Base-by-base conservation (phyloP, 768 basidiomycete species). In the Suillus lakei region DNA sequence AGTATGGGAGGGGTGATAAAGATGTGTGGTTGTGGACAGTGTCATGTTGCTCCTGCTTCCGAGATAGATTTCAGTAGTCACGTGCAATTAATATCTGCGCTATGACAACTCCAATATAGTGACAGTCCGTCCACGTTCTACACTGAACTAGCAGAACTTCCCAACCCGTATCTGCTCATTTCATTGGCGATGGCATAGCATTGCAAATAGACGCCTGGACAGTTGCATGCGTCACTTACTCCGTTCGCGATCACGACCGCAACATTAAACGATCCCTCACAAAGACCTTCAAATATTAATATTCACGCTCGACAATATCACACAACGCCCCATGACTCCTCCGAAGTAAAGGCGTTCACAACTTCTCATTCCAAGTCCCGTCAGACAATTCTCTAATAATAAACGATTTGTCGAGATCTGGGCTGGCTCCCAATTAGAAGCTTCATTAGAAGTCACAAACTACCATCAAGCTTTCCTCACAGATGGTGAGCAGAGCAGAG, bases 351-450 rank as follows among this genome's bases (percentile, higher is more conserved):
- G 21, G 80, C 78, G 6, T 78, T 80, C 23, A 69, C 76, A 4
- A 63, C 77, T 10, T 88, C 88, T 8, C 79, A 82, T 0, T 81
- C 78, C 6, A 77, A 77, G n/a, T 70, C 70, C 26, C 76, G 76
- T 16, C 77, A 81, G 2, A 88, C 84, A 2, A 68, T 86, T 41
- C 78, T 91, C 72, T 0, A 67, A 63, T 9, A 79, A 81, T 66
- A 85, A 81, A 66, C 81, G 88, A 39, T 84, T 80, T 61, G 81
- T 91, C 0, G 90, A 92, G 72, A 75, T 91, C 15, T 91, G 89
- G 88, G 69, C 74, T 0, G 80, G 78, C 0, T 77, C 81, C 36
- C 67, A 73, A 9, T 71, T 88, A 3, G 81, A 85, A 56, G 78
- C 76, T 0, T 83, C 82, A 0, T 69, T 84, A 34, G 86, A 91